Percentiles rank a stretch among this genome's conserved stretches.
Conservation (phyloP, 2,329 filamentous ascomycete genomes). For the Aspergillus fumigatiaffinis region DNA sequence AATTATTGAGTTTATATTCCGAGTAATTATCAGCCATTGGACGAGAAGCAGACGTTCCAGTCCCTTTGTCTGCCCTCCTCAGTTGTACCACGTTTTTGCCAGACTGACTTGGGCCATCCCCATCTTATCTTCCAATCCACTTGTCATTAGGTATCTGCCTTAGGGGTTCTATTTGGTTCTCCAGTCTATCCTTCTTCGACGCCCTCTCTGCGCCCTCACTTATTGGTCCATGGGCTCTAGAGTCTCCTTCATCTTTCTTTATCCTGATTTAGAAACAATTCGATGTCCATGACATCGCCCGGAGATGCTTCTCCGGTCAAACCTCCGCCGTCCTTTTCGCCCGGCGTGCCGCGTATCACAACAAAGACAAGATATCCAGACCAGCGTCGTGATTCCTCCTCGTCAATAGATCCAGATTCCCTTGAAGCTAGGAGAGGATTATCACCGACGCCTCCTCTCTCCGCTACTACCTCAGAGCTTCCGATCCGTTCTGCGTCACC, state of each 20-base stretch:
- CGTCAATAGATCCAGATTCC: constrained; percentile 37
- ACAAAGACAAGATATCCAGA: constrained; percentile 56
- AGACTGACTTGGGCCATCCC: constrained; percentile 14
- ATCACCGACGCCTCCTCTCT: constrained; percentile 50
- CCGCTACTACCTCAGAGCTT: constrained; percentile 64
- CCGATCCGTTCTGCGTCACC: constrained; percentile 67
- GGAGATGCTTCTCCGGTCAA: constrained; percentile 62
- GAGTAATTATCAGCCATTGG: background rate
- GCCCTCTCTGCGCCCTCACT: background rate
- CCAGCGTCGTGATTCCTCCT: constrained; percentile 49
- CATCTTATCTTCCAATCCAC: constrained; percentile 2
- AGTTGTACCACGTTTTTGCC: constrained; percentile 14
- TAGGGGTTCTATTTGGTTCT: background rate
- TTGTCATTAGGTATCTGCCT: background rate
- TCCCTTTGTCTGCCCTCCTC: background rate
- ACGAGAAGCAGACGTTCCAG: background rate
- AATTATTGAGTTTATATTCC: background rate
- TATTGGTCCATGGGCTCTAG: constrained; percentile 29
- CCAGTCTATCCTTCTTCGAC: background rate
- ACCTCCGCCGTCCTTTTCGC: constrained; percentile 66
- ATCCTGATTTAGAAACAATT: constrained; percentile 22
- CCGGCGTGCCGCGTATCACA: constrained; percentile 58
- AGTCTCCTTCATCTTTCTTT: constrained; percentile 15
- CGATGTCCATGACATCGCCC: constrained; percentile 63
- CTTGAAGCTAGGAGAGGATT: constrained; percentile 54